Base-by-base conservation (phyloP, 176 grass and related monocot species). In the Oryza brachyantha region DNA sequence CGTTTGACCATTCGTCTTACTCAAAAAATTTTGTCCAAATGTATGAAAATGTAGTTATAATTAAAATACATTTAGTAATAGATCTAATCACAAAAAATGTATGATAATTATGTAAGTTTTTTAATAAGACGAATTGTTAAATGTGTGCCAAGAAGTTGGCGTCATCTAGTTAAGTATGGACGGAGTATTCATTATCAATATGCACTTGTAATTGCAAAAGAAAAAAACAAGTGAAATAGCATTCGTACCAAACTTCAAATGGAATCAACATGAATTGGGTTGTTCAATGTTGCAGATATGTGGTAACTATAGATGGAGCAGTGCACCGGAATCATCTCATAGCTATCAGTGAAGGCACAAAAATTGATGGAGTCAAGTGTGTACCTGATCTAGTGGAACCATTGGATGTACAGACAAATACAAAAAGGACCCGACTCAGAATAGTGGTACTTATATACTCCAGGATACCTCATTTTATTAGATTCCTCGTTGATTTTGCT, bases 331-430 rank as follows among this genome's bases (percentile, higher is more conserved):
- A 89, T 75, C 83, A 94, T 80, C 88, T 98, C 8, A 76, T 89
- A 83, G 78, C 90, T 80, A 83, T 98, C 71, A 95, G 96, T 24
- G 88, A 93, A 79, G 92, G 92, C 68, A 90, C 92, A 41, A 61
- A 75, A 89, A 90, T 95, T 72, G 96, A 98, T 68, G 88, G 92
- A 3, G 58, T 94, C 64, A 92, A 79, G 64, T 94, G 92, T 32
- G n/a, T 95, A 32, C 92, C 96, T 78, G 96, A 95, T 91, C 83
- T 72, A 76, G 96, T 98, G 32, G 92, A 95, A 50, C 71, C 83
- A 86, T 80, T 95, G 77, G 74, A 59, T 79, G 67, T 70, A 58
- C 90, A 93, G 40, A 74, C 89, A 58, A 83, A 94, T 73, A 74
- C 87, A 62, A 94, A 78, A 80, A 94, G 75, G 74, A 84, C 81